Base-by-base conservation (phyloP, 2,329 filamentous ascomycete genomes). In the Trichoderma koningii region DNA sequence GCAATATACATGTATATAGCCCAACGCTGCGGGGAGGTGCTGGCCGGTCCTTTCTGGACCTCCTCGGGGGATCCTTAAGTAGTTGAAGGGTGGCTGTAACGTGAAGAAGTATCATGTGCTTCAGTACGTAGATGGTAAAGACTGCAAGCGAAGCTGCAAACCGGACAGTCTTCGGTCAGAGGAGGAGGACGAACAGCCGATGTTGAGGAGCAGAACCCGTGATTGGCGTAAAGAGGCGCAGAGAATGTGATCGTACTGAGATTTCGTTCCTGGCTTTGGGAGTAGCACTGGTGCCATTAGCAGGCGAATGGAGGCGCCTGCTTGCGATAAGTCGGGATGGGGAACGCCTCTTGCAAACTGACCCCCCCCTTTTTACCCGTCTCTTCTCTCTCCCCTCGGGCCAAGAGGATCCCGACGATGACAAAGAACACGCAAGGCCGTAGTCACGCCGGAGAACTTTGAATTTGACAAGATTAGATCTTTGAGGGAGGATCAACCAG, bases 401-500 rank as follows among this genome's bases (percentile, higher is more conserved):
- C 19, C 42, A 55, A 63, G 52, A 28, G 19, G 57, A 47, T 47
- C 56, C 34, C 34, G 45, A 47, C 45, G 21, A 41, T 38, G 34
- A 52, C 44, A 30, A 30, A 23, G 44, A 14, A 52, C 64, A 48
- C 61, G 52, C 57, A 57, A 63, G 44, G 38, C 21, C 26, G 50
- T 26, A 47, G 42, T 42, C 45, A 63, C 42, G 57, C 51, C 59
- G 41, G 64, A 55, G 57, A 56, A 50, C 21, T 62, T 57, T 63
- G 45, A 38, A 52, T 26, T 63, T 38, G 34, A 63, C 57, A 50
- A 66, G 51, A 63, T 57, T 51, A 63, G 64, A 63, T 63, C 50
- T 63, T 66, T 63, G 52, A 57, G 28, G 57, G 59, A 55, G 51
- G 64, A 64, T 64, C 55, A 62, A 65, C 55, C 56, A 62, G 51